phyloP scores from a whole-genome alignment of 345 rosid species.

The Eucalyptus camaldulensis region DNA sequence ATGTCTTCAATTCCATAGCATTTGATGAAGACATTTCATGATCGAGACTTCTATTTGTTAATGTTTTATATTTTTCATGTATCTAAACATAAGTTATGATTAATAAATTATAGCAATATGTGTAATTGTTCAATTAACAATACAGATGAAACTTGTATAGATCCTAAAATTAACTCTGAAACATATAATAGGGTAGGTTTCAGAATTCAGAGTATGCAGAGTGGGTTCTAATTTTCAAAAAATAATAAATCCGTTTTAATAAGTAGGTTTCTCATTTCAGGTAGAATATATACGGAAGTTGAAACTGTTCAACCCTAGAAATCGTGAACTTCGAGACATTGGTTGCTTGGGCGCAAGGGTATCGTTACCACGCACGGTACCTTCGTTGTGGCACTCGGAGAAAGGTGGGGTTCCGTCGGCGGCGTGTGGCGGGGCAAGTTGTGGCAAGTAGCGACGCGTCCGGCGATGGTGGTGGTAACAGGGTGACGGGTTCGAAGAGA shows the following conservation, averaged over 20 bases:
- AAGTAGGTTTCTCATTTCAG: fast-evolving
- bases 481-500: not conserved
- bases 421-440: not conserved
- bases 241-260: fast-evolving
- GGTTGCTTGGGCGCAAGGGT: not conserved
- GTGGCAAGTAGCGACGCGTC: not conserved
- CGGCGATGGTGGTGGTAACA: not conserved
- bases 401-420: not conserved
- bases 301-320: no score
- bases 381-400: not conserved
- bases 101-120: fast-evolving
- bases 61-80: no score
- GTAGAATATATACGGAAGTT: fast-evolving
- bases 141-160: no score
- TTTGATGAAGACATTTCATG: no score
- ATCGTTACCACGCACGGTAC: no score
- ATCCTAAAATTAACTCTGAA: fast-evolving
- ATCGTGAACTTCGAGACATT: not conserved
- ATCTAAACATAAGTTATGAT: no score
- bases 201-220: fast-evolving
- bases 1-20: no score
- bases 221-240: fast-evolving
- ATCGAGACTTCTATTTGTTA: fast-evolving
- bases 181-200: fast-evolving
- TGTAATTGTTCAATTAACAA: no score